Percentiles rank a stretch among this genome's conserved stretches.
These are phyloP conservation scores for Pholiota adiposa DNA, from an alignment of 1,284 basidiomycete genomes.

Conservation along the genomic window DNA sequence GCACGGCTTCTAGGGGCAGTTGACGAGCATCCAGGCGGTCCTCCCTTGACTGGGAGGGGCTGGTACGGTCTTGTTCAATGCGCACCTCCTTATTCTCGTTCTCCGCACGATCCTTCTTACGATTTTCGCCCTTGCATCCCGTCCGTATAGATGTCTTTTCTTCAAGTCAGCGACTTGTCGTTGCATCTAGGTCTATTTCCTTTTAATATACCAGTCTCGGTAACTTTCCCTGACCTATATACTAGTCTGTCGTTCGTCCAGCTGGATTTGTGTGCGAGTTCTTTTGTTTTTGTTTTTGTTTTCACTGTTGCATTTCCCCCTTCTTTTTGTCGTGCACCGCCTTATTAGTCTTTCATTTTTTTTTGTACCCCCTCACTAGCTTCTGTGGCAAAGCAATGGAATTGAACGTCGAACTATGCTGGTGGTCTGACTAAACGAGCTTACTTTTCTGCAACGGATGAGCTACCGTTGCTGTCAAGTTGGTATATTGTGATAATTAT, in stretches of 20 bases:
- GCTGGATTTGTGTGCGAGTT: background rate
- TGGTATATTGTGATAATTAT: background rate
- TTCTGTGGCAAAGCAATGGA: slow-evolving; percentile 10
- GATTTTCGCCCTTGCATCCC: slow-evolving; percentile 10
- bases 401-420: slow-evolving; percentile 10
- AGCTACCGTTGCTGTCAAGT: background rate
- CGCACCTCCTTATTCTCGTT: slow-evolving; percentile 7
- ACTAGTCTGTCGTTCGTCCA: background rate
- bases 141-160: background rate
- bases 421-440: background rate
- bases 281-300: slow-evolving; percentile 9
- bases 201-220: slow-evolving; percentile 20
- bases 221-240: slow-evolving; percentile 6
- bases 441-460: background rate
- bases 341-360: slow-evolving; percentile 15
- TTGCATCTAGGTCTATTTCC: slow-evolving; percentile 6
- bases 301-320: slow-evolving; percentile 5
- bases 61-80: slow-evolving; percentile 12
- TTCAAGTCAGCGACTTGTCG: slow-evolving; percentile 17
- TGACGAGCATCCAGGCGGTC: slow-evolving; percentile 13
- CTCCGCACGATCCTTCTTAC: slow-evolving; percentile 12
- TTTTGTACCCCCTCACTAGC: background rate
- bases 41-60: slow-evolving; percentile 12
- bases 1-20: slow-evolving; percentile 9
- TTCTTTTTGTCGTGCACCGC: slow-evolving; percentile 11